Percentiles rank a stretch among this genome's conserved stretches.
Evolutionary conservation across 345 rosid species (phyloP).

Genomic region (Dipteronia dyeriana): DNA sequence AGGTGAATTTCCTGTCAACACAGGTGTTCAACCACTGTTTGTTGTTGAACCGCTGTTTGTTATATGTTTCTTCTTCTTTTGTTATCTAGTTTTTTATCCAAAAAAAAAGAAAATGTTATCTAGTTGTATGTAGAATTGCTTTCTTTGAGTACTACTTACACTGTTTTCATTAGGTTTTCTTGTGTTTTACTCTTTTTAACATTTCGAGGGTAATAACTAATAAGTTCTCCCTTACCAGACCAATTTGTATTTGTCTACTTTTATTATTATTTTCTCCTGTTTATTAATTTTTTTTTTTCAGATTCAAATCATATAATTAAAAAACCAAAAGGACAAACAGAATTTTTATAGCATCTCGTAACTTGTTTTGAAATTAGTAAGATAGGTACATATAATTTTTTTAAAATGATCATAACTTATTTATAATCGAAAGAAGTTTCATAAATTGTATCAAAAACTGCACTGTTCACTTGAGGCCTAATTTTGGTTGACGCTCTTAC

Average conservation of each 20-base stretch:
- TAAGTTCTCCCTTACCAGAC: not conserved
- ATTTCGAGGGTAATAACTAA: not conserved
- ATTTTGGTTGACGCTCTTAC: not conserved
- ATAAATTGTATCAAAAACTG: too few species aligned
- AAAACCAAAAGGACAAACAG: too few species aligned
- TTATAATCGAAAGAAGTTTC: too few species aligned
- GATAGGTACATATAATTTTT: too few species aligned
- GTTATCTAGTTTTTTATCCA: not conserved
- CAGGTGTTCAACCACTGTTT: slow-evolving; percentile 5
- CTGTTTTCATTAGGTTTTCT: slow-evolving; percentile 3
- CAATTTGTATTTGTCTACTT: not conserved
- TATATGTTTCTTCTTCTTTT: not conserved
- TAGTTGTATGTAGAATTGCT: not conserved
- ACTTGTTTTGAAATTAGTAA: too few species aligned
- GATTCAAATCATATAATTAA: too few species aligned
- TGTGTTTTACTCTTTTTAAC: not conserved
- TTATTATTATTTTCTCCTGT: too few species aligned
- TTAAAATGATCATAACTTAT: too few species aligned
- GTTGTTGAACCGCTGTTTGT: slow-evolving; percentile 5
- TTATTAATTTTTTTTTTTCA: too few species aligned
- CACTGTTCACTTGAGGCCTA: too few species aligned
- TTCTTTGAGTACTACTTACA: not conserved
- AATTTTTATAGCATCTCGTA: too few species aligned
- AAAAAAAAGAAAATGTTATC: not conserved
- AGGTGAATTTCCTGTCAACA: not conserved